Percentiles rank a stretch among this genome's conserved stretches.
phyloP scores from a whole-genome alignment of 495 filamentous ascomycete species.

The Talaromyces trachyspermus region DNA sequence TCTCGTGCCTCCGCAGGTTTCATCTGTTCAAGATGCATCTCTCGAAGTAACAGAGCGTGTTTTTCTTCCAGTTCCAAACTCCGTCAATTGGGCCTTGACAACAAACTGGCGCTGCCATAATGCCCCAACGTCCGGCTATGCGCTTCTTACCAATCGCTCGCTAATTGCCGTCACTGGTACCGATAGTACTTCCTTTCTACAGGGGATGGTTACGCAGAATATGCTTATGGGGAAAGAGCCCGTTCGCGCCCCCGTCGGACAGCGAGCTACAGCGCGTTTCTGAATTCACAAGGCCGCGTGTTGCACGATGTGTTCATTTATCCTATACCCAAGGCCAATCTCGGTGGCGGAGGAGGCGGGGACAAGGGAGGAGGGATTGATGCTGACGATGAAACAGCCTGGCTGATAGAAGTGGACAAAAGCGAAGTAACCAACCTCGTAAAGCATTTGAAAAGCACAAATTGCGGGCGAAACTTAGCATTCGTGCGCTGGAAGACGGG shows the following conservation, averaged over 20 bases:
- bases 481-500: slow-evolving; percentile 56
- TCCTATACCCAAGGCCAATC: slow-evolving; percentile 37
- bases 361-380: slow-evolving; percentile 9
- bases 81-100: slow-evolving; percentile 8
- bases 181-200: slow-evolving; percentile 77
- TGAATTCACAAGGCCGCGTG: slow-evolving; percentile 76
- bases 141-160: slow-evolving; percentile 57
- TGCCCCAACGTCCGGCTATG: slow-evolving; percentile 35
- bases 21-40: slow-evolving; percentile 22
- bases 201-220: slow-evolving; percentile 77
- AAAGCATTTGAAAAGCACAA: slow-evolving; percentile 74
- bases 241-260: slow-evolving; percentile 22
- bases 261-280: slow-evolving; percentile 71
- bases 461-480: slow-evolving; percentile 66
- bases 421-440: slow-evolving; percentile 50
- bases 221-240: slow-evolving; percentile 45
- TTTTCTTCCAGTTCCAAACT: slow-evolving; percentile 26
- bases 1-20: slow-evolving; percentile 17
- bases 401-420: slow-evolving; percentile 77
- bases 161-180: slow-evolving; percentile 70
- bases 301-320: slow-evolving; percentile 89
- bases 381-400: slow-evolving; percentile 41
- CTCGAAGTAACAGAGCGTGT: slow-evolving; percentile 8
- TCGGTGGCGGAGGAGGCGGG: slow-evolving; percentile 1
- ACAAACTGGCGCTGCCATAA: slow-evolving; percentile 15